Evolutionary conservation across 805 yeast genomes (phyloP).

Genomic region (Metschnikowia cubensis): DNA sequence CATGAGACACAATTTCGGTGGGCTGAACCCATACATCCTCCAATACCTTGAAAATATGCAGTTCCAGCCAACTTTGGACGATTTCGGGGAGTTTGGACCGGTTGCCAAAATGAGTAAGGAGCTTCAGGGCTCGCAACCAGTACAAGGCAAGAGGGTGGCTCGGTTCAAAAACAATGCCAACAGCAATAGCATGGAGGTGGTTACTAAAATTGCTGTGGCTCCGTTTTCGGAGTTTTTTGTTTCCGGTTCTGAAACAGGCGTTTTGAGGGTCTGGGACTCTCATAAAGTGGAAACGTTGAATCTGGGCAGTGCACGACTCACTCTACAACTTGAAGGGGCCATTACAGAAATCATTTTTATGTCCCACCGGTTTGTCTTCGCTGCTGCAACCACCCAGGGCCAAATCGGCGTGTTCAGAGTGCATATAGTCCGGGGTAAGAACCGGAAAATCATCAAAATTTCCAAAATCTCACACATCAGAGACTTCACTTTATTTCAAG

Average conservation of each 20-base stretch:
- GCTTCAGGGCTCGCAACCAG: background rate
- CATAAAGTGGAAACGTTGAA: slow-evolving; percentile 59
- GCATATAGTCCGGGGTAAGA: slow-evolving; percentile 33
- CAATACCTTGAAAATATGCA: slow-evolving; percentile 50
- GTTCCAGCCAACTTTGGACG: slow-evolving; percentile 54
- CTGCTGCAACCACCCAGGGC: slow-evolving; percentile 51
- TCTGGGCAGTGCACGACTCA: slow-evolving; percentile 33
- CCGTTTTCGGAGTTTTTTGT: slow-evolving; percentile 64
- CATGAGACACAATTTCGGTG: slow-evolving; percentile 59
- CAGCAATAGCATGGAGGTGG: slow-evolving; percentile 49
- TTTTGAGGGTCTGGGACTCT: slow-evolving; percentile 75
- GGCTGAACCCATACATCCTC: slow-evolving; percentile 59
- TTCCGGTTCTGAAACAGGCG: slow-evolving; percentile 75
- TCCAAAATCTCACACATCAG: slow-evolving; percentile 19
- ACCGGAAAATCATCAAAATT: slow-evolving; percentile 28
- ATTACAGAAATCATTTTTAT: slow-evolving; percentile 51
- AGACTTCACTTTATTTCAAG: slow-evolving; percentile 20
- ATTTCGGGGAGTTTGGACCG: slow-evolving; percentile 66
- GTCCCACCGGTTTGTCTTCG: slow-evolving; percentile 53
- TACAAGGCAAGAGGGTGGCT: slow-evolving; percentile 52
- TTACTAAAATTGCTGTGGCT: slow-evolving; percentile 56
- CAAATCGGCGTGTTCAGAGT: slow-evolving; percentile 34
- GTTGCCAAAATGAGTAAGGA: slow-evolving; percentile 10
- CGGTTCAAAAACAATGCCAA: slow-evolving; percentile 37
- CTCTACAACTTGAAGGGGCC: slow-evolving; percentile 45